Evolutionary conservation across 257 asterid genomes (phyloP).

Genomic region (Jacaranda copaia): DNA sequence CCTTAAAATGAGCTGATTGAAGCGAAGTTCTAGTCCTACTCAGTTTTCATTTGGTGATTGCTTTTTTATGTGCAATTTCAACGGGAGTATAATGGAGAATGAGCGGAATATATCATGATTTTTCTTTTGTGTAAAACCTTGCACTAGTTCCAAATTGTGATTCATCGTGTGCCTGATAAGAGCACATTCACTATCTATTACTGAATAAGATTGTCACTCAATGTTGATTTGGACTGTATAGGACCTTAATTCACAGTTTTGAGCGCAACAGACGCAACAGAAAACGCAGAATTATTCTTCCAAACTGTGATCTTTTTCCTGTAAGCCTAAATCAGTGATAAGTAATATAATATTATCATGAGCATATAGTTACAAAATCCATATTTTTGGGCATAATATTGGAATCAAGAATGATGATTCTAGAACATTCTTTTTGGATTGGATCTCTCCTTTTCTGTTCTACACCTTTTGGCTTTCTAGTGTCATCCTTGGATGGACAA

Average conservation of each 20-base stretch:
- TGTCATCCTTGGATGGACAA: conserved; percentile 17
- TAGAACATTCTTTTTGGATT: background rate
- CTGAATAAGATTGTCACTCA: conserved; percentile 12
- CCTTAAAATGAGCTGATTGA: conserved; percentile 42
- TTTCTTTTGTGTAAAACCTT: conserved; percentile 2
- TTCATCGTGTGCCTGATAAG: conserved; percentile 13
- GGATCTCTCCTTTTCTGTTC: background rate
- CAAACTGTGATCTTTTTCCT: too few species aligned
- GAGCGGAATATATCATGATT: conserved; percentile 3
- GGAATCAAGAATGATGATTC: too few species aligned
- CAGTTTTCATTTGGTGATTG: too few species aligned
- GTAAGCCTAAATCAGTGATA: too few species aligned
- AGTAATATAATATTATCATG: too few species aligned
- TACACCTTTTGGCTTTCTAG: background rate
- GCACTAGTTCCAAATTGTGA: conserved; percentile 5
- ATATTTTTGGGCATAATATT: too few species aligned
- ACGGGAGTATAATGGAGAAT: conserved; percentile 12
- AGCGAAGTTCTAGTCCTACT: background rate
- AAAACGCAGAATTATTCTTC: background rate
- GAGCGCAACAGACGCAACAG: too few species aligned
- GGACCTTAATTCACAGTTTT: background rate
- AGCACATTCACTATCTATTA: conserved; percentile 13
- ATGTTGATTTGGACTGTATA: background rate
- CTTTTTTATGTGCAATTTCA: conserved; percentile 9
- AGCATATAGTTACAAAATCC: too few species aligned